Evolutionary conservation across 78 protist genomes (phyloP).

Genomic region (Dictyostelium purpureum): DNA sequence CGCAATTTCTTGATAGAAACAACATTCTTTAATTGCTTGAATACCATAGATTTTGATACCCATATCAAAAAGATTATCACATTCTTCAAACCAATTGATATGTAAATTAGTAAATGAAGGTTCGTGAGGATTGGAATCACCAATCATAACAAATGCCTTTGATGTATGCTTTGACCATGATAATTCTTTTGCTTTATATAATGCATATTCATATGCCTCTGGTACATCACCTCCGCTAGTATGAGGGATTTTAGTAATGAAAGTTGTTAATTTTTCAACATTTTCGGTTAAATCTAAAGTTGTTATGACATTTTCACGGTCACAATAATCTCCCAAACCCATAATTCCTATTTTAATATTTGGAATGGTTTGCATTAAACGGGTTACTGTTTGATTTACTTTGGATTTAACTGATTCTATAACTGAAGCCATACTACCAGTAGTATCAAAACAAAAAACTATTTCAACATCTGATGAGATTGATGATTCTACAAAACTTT

Average conservation of each 20-base stretch:
- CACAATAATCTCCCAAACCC: constrained; percentile 83
- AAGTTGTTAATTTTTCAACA: not conserved
- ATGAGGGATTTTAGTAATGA: constrained; percentile 12
- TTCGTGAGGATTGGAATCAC: constrained; percentile 75
- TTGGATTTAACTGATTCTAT: constrained; percentile 35
- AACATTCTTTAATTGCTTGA: not conserved
- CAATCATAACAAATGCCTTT: constrained; percentile 84
- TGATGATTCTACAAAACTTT: constrained; percentile 46
- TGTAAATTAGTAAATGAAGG: constrained; percentile 63
- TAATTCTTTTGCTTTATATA: constrained; percentile 47
- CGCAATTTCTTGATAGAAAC: constrained; percentile 78
- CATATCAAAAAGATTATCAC: constrained; percentile 53
- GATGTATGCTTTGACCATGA: constrained; percentile 75
- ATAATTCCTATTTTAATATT: constrained; percentile 77
- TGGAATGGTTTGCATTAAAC: constrained; percentile 71
- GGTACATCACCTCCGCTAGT: constrained; percentile 83
- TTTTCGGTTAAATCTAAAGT: constrained; percentile 34
- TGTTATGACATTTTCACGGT: constrained; percentile 4
- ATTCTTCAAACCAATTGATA: constrained; percentile 78
- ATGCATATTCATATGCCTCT: constrained; percentile 78
- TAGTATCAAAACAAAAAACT: constrained; percentile 84
- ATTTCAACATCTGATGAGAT: constrained; percentile 73
- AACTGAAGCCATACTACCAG: constrained; percentile 60
- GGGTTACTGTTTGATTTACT: constrained; percentile 33
- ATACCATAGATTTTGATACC: constrained; percentile 84